Percentiles rank a stretch among this genome's conserved stretches.
Evolutionary conservation across 441 rosid species (phyloP).

Genomic region (Erodium texanum): DNA sequence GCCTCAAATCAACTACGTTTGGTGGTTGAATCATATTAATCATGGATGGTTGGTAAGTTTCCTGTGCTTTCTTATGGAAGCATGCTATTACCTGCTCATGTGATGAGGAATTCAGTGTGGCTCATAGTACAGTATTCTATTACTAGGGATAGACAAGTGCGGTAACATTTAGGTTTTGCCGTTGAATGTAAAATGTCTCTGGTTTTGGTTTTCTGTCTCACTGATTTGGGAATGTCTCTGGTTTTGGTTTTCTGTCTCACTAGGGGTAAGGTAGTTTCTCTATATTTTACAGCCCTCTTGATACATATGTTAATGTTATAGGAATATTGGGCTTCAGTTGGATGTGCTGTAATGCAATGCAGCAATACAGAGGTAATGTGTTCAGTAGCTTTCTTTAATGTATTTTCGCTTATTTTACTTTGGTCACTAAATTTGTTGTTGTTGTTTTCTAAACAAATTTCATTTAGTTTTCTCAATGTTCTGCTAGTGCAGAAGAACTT

Average conservation of each 20-base stretch:
- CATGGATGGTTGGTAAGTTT: background rate
- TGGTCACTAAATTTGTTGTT: background rate
- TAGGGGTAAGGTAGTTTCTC: background rate
- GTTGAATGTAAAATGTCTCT: background rate
- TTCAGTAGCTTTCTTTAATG: background rate
- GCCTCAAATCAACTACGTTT: background rate
- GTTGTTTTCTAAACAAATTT: background rate
- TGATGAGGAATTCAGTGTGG: background rate
- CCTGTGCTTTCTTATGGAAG: background rate
- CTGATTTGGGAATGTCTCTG: background rate
- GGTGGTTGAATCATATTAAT: background rate
- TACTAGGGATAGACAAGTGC: background rate
- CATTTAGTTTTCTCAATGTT: background rate
- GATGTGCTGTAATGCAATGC: constrained; percentile 97
- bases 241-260: background rate
- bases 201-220: background rate
- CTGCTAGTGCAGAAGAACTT: constrained; percentile 1
- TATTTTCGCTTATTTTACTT: background rate
- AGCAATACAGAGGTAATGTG: constrained; percentile 81
- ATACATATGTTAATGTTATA: constrained; percentile 18
- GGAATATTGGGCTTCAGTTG: constrained; percentile 99
- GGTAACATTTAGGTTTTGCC: background rate
- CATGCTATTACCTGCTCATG: background rate
- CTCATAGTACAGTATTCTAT: background rate
- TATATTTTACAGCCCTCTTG: background rate